Base-by-base conservation (phyloP, 2,329 filamentous ascomycete species). In the Talaromyces sp. region DNA sequence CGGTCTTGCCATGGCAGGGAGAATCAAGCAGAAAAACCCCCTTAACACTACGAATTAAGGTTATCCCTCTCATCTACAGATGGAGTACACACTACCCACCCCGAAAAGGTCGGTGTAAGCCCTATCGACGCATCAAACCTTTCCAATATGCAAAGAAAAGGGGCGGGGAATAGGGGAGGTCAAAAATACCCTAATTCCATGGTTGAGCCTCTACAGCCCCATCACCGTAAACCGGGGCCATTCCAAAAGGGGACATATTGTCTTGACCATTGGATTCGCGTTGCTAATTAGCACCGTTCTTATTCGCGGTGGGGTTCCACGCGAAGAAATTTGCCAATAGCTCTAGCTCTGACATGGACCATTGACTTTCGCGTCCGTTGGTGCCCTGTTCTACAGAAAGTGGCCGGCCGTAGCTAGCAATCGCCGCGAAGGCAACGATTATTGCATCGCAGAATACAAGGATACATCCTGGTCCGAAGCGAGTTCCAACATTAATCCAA, bases 191-290 rank as follows among this genome's bases (percentile, higher is more conserved):
- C 33, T 32, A 39, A 52, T 58, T 47, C 66, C 64, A 65, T 63
- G 67, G 65, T 63, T 70, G 60, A 65, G 62, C 62, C 66, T 66
- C 67, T 63, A 58, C 60, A 47, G 51, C 61, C 61, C 60, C 53
- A 49, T 42, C 47, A 47, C 54, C 40, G 49, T 47, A 49, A 37
- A 47, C 49, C 37, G 42, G 39, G 41, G 42, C 62, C 46, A 58
- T 62, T 52, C 65, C 62, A 20, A 58, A 67, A 56, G 17, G 20
- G 46, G 63, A 57, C 35, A 64, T 63, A 55, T 64, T 64, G 58
- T 56, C 58, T 62, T 55, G 54, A 51, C 44, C 35, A 51, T 45
- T 49, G 39, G 47, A 60, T 59, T 58, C 58, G 57, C 56, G 52
- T 65, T 57, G 52, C 47, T 55, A 50, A 55, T 56, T 63, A 54